These are phyloP conservation scores for Arxiozyma slooffiae DNA, from an alignment of 1,139 yeast species.

Conservation along the genomic window DNA sequence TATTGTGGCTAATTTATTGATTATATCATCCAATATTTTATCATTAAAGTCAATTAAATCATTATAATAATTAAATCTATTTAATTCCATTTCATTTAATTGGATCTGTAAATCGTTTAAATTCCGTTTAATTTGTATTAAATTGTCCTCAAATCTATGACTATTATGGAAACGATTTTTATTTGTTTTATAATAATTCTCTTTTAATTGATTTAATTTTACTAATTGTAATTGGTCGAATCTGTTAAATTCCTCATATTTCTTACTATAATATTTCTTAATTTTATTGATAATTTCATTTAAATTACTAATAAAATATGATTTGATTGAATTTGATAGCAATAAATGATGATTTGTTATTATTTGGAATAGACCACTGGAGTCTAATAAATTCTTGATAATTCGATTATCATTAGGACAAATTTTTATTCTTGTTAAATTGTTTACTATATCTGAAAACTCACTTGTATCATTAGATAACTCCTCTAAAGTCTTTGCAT, in stretches of 20 bases:
- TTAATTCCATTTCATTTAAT: constrained; percentile 65
- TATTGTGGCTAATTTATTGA: constrained; percentile 51
- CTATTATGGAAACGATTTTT: neutral
- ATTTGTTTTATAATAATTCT: neutral
- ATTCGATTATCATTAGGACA: constrained; percentile 38
- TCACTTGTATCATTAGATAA: constrained; percentile 60
- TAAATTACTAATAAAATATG: neutral
- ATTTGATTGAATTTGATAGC: constrained; percentile 34
- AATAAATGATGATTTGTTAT: constrained; percentile 72
- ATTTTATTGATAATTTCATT: neutral
- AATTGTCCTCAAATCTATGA: constrained; percentile 8
- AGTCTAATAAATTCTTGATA: constrained; percentile 57
- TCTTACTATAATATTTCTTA: neutral
- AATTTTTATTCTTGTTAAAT: constrained; percentile 60
- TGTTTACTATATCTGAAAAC: constrained; percentile 65
- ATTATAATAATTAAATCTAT: constrained; percentile 65
- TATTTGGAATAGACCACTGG: constrained; percentile 70
- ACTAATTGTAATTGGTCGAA: neutral
- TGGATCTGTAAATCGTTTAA: constrained; percentile 59
- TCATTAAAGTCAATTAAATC: constrained; percentile 52
- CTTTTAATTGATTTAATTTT: neutral
- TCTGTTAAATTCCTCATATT: neutral
- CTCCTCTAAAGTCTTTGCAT: constrained; percentile 40
- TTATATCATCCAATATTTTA: constrained; percentile 45
- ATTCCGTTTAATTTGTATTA: constrained; percentile 55